Base-by-base conservation (phyloP, 257 asterid genomes). In the Solanum tarapatanum region DNA sequence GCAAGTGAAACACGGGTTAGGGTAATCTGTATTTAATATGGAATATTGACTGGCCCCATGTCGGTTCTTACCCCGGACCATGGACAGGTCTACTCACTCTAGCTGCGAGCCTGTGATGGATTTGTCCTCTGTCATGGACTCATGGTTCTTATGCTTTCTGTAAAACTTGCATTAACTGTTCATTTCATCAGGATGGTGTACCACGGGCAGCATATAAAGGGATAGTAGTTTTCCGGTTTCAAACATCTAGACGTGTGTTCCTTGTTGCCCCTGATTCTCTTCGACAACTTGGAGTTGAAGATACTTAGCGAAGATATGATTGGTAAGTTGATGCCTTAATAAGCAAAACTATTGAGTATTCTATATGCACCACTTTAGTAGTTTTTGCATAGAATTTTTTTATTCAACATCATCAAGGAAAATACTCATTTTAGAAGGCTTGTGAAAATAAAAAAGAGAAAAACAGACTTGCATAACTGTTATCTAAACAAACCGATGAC, bases 161-260 rank as follows among this genome's bases (percentile, higher is more conserved):
- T 72, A 82, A 17, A 36, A 68, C 80, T 85, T 62, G 36, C 60
- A 16, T 64, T 58, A 16, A 41, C 32, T 75, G 86, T 72, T 82
- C 76, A 36, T 70, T 87, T 80, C 73, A 51, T 90, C 92, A 96
- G 99, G 99, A 97, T 48, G 99, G 98, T 82, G 91, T 96, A 88
- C 99, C 99, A 33, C 92, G 99, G 90, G 84, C 99, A 68, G 94
- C 98, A 37, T 97, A 97, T 89, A 95, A 96, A 90, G 99, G 99
- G 83, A 92, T 95, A 39, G 99, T 97, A 24, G 98, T 95, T 90
- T 93, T 97, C 87, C 93, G 98, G 83, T 92, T 92, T 90, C 94
- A 95, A 89, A 88, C 92, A 17, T 88, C 92, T 90, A 92, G 97
- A 86, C 98, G 95, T 7, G 93, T 97, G 23, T 96, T 95, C 96